These are phyloP conservation scores for Sugiyamaella novakii DNA, from an alignment of 1,139 yeast species.

Conservation along the genomic window DNA sequence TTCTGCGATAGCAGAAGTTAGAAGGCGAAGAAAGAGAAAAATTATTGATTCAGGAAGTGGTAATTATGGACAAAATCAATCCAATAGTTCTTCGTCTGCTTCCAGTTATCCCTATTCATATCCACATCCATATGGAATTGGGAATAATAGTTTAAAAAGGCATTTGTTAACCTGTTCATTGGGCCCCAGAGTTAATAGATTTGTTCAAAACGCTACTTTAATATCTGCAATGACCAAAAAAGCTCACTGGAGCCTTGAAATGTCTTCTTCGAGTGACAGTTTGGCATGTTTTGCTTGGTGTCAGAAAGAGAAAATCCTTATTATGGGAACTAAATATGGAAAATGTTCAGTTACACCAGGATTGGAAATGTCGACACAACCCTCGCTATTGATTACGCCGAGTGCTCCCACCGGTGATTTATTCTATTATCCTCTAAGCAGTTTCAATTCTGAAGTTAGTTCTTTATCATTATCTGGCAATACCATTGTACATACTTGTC, in stretches of 20 bases:
- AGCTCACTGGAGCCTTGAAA: constrained; percentile 13
- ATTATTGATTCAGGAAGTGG: background rate
- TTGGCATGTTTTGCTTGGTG: constrained; percentile 14
- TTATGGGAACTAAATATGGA: constrained; percentile 9
- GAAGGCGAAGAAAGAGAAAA: constrained; percentile 5
- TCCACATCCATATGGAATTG: constrained; percentile 4
- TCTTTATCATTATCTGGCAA: constrained; percentile 21
- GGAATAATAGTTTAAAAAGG: background rate
- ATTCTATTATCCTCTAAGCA: constrained; percentile 3
- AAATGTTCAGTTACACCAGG: constrained; percentile 11
- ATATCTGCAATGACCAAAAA: constrained; percentile 5
- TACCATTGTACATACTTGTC: constrained; percentile 20
- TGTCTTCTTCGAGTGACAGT: constrained; percentile 8
- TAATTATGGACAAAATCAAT: background rate
- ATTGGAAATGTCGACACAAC: background rate
- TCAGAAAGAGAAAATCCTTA: constrained; percentile 4
- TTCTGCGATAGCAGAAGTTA: constrained; percentile 22
- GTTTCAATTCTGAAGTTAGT: constrained; percentile 20
- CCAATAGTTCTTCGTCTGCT: background rate
- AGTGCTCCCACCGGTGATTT: too few relatives aligned
- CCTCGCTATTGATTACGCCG: background rate
- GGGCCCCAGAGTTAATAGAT: constrained; percentile 11
- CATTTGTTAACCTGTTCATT: constrained; percentile 6
- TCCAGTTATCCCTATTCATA: background rate
- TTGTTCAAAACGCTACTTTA: constrained; percentile 4